Conservation (phyloP, 331 rosid genomes). For the Acacia concinna region DNA sequence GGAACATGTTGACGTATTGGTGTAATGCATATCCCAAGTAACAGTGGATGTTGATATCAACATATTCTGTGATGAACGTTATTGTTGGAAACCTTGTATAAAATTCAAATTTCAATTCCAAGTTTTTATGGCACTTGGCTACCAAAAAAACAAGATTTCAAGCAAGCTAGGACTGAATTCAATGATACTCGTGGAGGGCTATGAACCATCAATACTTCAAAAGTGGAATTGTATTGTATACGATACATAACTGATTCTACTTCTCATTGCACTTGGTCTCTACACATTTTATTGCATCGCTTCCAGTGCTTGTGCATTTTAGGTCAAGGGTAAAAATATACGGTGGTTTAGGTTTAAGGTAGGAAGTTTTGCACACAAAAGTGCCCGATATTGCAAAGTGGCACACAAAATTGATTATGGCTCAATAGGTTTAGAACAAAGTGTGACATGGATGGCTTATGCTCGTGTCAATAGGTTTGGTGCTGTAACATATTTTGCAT, state of each 20-base stretch:
- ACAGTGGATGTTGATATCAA: not conserved
- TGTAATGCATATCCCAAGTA: conserved; percentile 14
- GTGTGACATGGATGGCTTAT: not conserved
- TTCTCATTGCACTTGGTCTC: not conserved
- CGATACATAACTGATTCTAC: not conserved
- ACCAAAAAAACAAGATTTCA: not conserved
- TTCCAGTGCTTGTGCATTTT: not conserved
- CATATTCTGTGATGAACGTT: conserved; percentile 26
- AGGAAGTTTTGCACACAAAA: not conserved
- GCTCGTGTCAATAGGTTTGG: not conserved
- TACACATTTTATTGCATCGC: not conserved
- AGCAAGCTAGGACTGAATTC: not conserved
- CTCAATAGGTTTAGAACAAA: not conserved
- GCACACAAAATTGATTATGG: not conserved
- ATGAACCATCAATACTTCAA: not conserved
- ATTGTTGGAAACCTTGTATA: conserved; percentile 24
- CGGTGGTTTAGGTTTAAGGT: not conserved
- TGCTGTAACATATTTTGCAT: not conserved
- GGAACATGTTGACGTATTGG: conserved; percentile 8
- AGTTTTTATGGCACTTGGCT: not conserved
- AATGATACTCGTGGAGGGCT: not conserved
- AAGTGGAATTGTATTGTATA: not conserved
- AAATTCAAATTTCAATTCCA: not conserved
- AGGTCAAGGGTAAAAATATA: not conserved
- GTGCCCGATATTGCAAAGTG: not conserved